Base-by-base conservation (phyloP, 208 protist species). In the Leishmania gerbilli region DNA sequence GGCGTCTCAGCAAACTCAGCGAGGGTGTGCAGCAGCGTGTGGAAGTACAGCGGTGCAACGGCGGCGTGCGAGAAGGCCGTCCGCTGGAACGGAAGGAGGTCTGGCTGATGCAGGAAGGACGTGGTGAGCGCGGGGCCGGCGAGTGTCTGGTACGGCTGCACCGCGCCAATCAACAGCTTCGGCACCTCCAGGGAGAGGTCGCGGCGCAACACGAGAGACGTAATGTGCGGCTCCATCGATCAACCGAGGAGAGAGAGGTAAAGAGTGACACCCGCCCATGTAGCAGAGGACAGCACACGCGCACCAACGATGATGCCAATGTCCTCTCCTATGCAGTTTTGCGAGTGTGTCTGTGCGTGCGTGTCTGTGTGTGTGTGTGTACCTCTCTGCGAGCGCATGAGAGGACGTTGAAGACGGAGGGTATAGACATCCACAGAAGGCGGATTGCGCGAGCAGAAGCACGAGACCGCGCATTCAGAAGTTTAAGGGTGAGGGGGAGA, bases 131-230 rank as follows among this genome's bases (percentile, higher is more conserved):
- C 95, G 0, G 95, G 92, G 49, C 95, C 95, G 8, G 88, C 88
- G 51, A 96, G 71, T 11, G 95, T 97, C 47, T 93, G 89, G 79
- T 97, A 97, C 47, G 95, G 95, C 88, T 97, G 95, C 31, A 90
- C 93, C 0, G 93, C 88, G 2, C 87, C 88, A 42, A 96, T 64
- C 11, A 95, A 82, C 31, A 93, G 76, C 72, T 87, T 89, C 1
- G 94, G 86, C n/a, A 93, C 80, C 79, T 89, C 88, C 8, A 97
- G 80, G 0, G 89, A 76, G 31, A 84, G 79, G 42, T 86, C 87
- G 27, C 69, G 81, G 27, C 78, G 79, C 27, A 84, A 53, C 6
- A 79, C 72, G 31, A 87, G 74, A 7, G 80, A 79, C 34, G 80
- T 2, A 72, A 85, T 87, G 31, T 3, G 31, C 56, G 8, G 34